Conservation (phyloP, 2,329 filamentous ascomycete genomes). For the Elsinoe perseae region DNA sequence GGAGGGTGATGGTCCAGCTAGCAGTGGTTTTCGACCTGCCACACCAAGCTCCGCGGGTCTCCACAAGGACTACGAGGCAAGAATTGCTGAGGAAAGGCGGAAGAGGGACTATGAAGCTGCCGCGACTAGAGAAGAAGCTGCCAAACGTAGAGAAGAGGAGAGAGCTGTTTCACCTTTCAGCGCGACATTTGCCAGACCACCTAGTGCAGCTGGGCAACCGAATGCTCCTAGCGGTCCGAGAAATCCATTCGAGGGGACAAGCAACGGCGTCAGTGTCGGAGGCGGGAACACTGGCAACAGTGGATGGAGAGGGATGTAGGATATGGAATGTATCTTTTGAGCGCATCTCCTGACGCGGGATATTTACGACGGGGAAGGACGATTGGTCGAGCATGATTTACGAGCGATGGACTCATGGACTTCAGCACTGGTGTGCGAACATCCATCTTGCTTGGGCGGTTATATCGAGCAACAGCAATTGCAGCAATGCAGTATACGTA, state of each 20-base stretch:
- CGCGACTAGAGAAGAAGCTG: not conserved
- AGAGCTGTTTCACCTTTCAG: conserved; percentile 5
- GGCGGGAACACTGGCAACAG: not conserved
- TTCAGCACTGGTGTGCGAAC: not conserved
- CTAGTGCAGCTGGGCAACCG: not conserved
- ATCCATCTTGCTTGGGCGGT: not conserved
- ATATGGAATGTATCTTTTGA: not conserved
- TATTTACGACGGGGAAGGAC: no score
- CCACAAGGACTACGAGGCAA: not conserved
- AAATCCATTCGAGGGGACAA: not conserved
- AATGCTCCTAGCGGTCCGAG: not conserved
- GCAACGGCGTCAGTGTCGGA: conserved; percentile 3
- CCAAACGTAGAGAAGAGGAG: not conserved
- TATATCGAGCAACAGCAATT: not conserved
- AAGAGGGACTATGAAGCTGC: not conserved
- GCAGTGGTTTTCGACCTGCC: not conserved
- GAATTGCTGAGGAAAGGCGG: not conserved
- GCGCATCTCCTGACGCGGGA: not conserved
- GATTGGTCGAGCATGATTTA: not conserved
- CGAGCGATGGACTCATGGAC: not conserved
- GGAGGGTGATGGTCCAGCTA: not conserved
- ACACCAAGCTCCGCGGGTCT: not conserved
- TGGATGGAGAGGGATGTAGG: conserved; percentile 12
- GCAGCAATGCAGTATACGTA: not conserved
- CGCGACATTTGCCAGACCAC: conserved; percentile 1